These are phyloP conservation scores for Xerocomellus dryophilus DNA, from an alignment of 768 basidiomycete genomes.

Conservation along the genomic window DNA sequence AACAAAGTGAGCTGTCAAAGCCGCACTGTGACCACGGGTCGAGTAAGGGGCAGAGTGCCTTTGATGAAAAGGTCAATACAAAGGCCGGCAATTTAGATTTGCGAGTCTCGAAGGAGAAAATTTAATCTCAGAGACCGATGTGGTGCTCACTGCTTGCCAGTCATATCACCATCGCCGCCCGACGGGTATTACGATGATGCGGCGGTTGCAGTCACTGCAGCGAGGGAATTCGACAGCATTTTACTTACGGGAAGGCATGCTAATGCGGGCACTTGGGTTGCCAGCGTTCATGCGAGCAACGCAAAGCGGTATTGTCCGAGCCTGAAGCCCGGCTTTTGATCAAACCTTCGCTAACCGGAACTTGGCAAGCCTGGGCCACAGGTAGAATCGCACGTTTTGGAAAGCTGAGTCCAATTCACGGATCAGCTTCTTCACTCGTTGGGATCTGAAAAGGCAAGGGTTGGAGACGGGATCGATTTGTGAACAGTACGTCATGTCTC, in stretches of 20 bases:
- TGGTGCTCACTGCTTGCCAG: background rate
- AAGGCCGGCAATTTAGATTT: slow-evolving; percentile 20
- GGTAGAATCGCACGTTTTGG: slow-evolving; percentile 8
- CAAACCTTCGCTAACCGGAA: slow-evolving; percentile 14
- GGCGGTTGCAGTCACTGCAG: slow-evolving; percentile 15
- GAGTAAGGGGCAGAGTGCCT: background rate
- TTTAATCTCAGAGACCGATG: slow-evolving; percentile 19
- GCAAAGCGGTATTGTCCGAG: slow-evolving; percentile 13
- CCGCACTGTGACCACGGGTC: slow-evolving; percentile 5
- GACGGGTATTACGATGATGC: slow-evolving; percentile 15
- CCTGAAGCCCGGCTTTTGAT: slow-evolving; percentile 8
- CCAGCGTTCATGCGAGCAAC: slow-evolving; percentile 19
- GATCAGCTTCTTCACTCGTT: slow-evolving; percentile 8
- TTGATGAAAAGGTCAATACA: slow-evolving; percentile 17
- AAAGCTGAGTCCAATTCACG: slow-evolving; percentile 5
- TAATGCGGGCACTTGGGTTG: slow-evolving; percentile 16
- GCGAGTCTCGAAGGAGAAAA: slow-evolving; percentile 4
- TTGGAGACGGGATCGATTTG: slow-evolving; percentile 10
- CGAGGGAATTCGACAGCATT: slow-evolving; percentile 15
- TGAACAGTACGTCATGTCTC: slow-evolving; percentile 23
- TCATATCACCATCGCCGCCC: slow-evolving; percentile 3
- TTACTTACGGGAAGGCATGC: slow-evolving; percentile 16
- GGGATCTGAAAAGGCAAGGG: slow-evolving; percentile 6
- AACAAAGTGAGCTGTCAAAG: slow-evolving; percentile 18
- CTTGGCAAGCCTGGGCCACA: background rate